phyloP scores from a whole-genome alignment of 2,329 filamentous ascomycete genomes.

The Penicillium digitatum region DNA sequence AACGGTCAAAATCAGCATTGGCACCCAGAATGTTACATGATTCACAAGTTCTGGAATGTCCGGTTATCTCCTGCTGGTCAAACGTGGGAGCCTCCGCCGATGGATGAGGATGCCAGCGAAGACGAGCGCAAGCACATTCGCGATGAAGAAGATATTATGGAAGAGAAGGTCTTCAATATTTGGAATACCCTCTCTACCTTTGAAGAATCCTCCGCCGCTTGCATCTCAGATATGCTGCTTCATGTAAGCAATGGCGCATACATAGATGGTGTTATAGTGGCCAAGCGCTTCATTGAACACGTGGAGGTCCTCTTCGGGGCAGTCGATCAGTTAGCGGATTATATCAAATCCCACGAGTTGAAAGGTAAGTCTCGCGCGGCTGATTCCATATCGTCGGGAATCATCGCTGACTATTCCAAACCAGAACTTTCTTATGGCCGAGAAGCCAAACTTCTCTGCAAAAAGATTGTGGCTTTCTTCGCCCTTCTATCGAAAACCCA shows the following conservation, averaged over 20 bases:
- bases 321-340: conserved; percentile 76
- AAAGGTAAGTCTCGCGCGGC: conserved; percentile 59
- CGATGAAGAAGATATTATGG: conserved; percentile 86
- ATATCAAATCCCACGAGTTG: conserved; percentile 64
- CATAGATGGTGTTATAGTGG: conserved; percentile 88
- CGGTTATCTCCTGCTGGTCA: conserved; percentile 65
- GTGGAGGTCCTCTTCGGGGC: conserved; percentile 89
- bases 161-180: conserved; percentile 95
- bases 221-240: conserved; percentile 97
- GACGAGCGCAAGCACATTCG: conserved; percentile 72
- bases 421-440: conserved; percentile 82
- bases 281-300: conserved; percentile 93
- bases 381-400: conserved; percentile 17
- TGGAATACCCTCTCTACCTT: conserved; percentile 98
- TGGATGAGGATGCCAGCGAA: conserved; percentile 57
- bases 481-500: conserved; percentile 91
- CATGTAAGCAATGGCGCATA: conserved; percentile 98
- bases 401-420: conserved; percentile 9
- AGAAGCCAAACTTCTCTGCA: conserved; percentile 98
- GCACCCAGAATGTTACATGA: conserved; percentile 99
- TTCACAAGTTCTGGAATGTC: conserved; percentile 99
- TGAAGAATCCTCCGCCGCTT: conserved; percentile 94
- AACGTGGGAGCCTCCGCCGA: conserved; percentile 42
- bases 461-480: conserved; percentile 98
- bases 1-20: conserved; percentile 98